phyloP scores from a whole-genome alignment of 208 protist genomes.

The Kentomonas sorsogonicus region DNA sequence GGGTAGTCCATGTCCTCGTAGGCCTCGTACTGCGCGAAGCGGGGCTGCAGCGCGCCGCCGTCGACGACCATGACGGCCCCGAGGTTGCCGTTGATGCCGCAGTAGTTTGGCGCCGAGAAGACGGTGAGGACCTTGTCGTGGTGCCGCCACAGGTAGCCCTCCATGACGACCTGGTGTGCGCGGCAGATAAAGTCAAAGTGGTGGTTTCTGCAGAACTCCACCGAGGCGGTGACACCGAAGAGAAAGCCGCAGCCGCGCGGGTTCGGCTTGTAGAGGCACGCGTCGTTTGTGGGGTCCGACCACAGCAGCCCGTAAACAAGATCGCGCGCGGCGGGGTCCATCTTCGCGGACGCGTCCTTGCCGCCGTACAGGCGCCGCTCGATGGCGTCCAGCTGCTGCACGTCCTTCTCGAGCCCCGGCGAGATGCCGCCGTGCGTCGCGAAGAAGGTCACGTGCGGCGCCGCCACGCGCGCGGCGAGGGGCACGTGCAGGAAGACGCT shows the following conservation, averaged over 20 bases:
- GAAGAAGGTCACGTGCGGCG: slow-evolving; percentile 92
- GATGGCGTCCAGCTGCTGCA: slow-evolving; percentile 24
- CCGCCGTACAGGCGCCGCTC: slow-evolving; percentile 39
- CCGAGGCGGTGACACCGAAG: slow-evolving; percentile 93
- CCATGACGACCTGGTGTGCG: slow-evolving; percentile 90
- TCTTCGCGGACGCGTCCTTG: slow-evolving; percentile 79
- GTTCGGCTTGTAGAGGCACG: slow-evolving; percentile 91
- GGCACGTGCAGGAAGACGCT: slow-evolving; percentile 68
- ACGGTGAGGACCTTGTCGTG: slow-evolving; percentile 48
- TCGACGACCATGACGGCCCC: slow-evolving; percentile 29
- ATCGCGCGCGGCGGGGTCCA: too few species aligned
- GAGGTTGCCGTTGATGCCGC: slow-evolving; percentile 44
- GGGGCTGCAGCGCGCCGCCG: slow-evolving; percentile 14
- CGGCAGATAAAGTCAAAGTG: slow-evolving; percentile 94
- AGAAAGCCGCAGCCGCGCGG: slow-evolving; percentile 97
- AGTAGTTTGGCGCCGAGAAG: slow-evolving; percentile 79
- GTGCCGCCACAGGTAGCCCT: slow-evolving; percentile 75
- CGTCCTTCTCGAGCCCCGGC: slow-evolving; percentile 57
- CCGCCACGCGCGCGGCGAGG: slow-evolving; percentile 61
- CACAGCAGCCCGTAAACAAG: slow-evolving; percentile 98
- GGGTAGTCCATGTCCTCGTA: slow-evolving; percentile 17
- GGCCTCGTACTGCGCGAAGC: slow-evolving; percentile 34
- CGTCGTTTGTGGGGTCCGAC: slow-evolving; percentile 94
- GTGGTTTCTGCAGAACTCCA: slow-evolving; percentile 94
- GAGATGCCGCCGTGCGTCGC: slow-evolving; percentile 96